Conservation (phyloP, 2,329 filamentous ascomycete species). For the Karstenula rhodostoma region DNA sequence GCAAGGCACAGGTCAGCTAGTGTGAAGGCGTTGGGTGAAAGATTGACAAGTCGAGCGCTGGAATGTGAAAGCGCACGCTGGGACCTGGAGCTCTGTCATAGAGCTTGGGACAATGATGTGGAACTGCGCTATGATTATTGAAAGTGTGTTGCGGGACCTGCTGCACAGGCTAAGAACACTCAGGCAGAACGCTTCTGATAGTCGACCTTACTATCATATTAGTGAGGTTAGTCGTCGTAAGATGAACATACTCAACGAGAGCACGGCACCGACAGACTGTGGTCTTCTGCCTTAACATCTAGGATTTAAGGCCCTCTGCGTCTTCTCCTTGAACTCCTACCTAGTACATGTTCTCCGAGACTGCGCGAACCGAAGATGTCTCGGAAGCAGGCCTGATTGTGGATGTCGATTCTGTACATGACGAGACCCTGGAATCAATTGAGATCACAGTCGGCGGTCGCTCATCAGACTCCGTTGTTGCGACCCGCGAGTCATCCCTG, state of each 20-base stretch:
- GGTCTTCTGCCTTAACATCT: not conserved
- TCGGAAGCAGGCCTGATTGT: conserved; percentile 18
- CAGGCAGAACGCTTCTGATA: not conserved
- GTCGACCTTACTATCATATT: not conserved
- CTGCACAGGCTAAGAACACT: not conserved
- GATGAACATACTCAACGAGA: no score
- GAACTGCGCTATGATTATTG: not conserved
- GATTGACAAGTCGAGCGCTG: not conserved
- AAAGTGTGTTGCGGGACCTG: not conserved
- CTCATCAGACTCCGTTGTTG: conserved; percentile 19
- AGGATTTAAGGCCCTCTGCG: not conserved
- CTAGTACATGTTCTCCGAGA: conserved; percentile 32
- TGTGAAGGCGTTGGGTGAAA: not conserved
- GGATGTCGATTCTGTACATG: conserved; percentile 28
- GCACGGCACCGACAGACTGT: no score
- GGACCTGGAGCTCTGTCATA: not conserved
- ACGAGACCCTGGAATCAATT: conserved; percentile 26
- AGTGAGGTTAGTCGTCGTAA: not conserved
- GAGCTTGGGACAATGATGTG: not conserved
- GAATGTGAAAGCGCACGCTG: not conserved
- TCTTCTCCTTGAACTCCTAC: not conserved
- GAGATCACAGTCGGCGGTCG: conserved; percentile 33
- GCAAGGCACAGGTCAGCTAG: not conserved
- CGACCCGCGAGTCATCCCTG: not conserved
- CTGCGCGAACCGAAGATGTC: conserved; percentile 24